Conservation (phyloP, 2,329 filamentous ascomycete genomes). For the Diplodia corticola region DNA sequence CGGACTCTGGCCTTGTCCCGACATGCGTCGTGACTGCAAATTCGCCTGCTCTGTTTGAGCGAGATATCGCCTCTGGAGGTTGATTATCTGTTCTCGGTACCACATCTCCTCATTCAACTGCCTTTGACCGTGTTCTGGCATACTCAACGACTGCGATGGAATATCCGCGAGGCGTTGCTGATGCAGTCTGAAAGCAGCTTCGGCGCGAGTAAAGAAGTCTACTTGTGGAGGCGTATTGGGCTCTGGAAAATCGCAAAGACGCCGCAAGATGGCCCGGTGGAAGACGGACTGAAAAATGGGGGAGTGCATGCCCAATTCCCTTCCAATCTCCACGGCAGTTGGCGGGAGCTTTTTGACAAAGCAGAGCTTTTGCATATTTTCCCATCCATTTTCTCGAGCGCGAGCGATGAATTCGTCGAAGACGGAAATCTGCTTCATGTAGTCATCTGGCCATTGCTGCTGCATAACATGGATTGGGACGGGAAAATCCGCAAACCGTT, state of each 20-base stretch:
- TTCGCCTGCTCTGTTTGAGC: not conserved
- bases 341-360: slow-evolving; percentile 49
- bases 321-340: slow-evolving; percentile 57
- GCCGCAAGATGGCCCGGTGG: slow-evolving; percentile 53
- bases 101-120: not conserved
- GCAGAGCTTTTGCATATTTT: slow-evolving; percentile 27
- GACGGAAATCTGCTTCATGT: slow-evolving; percentile 36
- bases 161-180: not conserved
- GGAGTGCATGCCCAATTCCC: slow-evolving; percentile 52
- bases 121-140: not conserved
- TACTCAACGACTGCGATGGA: not conserved
- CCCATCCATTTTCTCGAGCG: slow-evolving; percentile 25
- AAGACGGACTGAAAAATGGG: slow-evolving; percentile 55
- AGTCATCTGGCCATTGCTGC: slow-evolving; percentile 30
- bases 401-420: slow-evolving; percentile 47
- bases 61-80: not conserved
- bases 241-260: slow-evolving; percentile 36
- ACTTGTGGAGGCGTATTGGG: not conserved
- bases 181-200: not conserved
- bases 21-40: not conserved
- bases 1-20: not conserved
- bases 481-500: slow-evolving; percentile 51
- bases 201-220: not conserved
- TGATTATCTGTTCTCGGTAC: not conserved
- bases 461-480: slow-evolving; percentile 31